These are phyloP conservation scores for Pseudogymnoascus sp. DNA, from an alignment of 2,329 filamentous ascomycete species.

Conservation along the genomic window DNA sequence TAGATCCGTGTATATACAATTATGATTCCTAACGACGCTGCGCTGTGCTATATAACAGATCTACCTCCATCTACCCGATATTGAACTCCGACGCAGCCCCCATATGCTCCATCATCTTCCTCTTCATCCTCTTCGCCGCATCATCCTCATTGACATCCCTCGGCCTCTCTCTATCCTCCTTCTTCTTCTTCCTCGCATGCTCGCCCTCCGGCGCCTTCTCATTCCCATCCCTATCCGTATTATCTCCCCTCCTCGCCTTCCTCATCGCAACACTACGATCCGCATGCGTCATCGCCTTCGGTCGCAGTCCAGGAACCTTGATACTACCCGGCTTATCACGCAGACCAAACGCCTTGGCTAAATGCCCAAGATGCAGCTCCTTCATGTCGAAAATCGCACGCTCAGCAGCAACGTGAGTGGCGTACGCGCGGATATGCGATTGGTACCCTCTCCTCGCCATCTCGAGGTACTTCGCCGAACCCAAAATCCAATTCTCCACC, in stretches of 20 bases:
- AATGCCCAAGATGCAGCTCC: constrained; percentile 81
- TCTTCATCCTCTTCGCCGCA: constrained; percentile 58
- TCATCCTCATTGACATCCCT: constrained; percentile 47
- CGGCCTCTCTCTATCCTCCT: constrained; percentile 33
- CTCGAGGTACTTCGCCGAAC: constrained; percentile 65
- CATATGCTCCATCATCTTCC: constrained; percentile 54
- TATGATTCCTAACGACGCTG: constrained; percentile 2
- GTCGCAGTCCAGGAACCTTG: constrained; percentile 43
- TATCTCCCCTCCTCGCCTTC: constrained; percentile 29
- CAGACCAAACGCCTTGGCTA: constrained; percentile 88
- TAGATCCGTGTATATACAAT: constrained; percentile 30
- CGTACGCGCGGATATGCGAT: constrained; percentile 88
- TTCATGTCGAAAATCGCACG: constrained; percentile 86
- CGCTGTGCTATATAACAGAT: neutral
- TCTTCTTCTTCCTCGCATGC: constrained; percentile 31
- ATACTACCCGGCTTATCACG: constrained; percentile 85
- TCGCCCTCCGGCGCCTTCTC: constrained; percentile 31
- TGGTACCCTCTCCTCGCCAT: constrained; percentile 81
- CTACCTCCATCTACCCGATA: constrained; percentile 43
- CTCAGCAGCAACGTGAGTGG: constrained; percentile 84
- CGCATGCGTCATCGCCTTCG: constrained; percentile 37
- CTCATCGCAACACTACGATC: constrained; percentile 35
- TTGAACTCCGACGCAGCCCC: constrained; percentile 61
- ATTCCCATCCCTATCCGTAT: constrained; percentile 17
- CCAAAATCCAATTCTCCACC: constrained; percentile 58